phyloP scores from a whole-genome alignment of 345 rosid genomes.

The Cardamine resedifolia region DNA sequence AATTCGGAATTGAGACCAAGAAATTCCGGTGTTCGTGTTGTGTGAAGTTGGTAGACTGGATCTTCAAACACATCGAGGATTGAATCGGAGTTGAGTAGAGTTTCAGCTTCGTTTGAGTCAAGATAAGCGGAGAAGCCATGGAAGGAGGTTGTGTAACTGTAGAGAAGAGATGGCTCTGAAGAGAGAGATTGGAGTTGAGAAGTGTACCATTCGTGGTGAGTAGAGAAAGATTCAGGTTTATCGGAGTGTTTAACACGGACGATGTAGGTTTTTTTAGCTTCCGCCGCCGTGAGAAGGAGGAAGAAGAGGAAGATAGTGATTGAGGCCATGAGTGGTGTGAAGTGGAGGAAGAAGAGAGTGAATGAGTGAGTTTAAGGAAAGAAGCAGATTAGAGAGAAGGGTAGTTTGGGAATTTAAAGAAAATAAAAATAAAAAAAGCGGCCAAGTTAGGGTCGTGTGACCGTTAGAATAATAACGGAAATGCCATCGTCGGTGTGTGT shows the following conservation, averaged over 20 bases:
- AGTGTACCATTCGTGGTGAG: constrained; percentile 75
- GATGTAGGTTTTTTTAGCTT: constrained; percentile 57
- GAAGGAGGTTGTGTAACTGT: constrained; percentile 60
- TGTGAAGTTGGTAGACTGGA: constrained; percentile 68
- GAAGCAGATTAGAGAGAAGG: background rate
- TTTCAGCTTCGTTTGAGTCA: constrained; percentile 48
- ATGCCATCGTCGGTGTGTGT: no score
- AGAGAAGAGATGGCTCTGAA: constrained; percentile 46
- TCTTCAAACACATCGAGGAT: constrained; percentile 78
- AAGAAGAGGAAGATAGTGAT: constrained; percentile 25
- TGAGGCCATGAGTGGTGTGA: constrained; percentile 33
- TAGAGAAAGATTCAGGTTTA: constrained; percentile 53
- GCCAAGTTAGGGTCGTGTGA: constrained; percentile 39
- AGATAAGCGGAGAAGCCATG: constrained; percentile 78
- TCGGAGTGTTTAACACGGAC: constrained; percentile 65
- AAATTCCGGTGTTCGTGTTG: constrained; percentile 78
- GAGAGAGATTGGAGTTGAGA: constrained; percentile 56
- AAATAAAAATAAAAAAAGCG: background rate
- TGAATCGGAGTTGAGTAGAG: constrained; percentile 46
- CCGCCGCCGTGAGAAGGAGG: background rate
- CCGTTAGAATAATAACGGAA: constrained; percentile 22
- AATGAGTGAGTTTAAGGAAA: background rate
- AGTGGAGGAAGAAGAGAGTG: constrained; percentile 26
- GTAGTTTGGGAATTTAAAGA: background rate
- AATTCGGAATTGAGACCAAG: constrained; percentile 59